Percentiles rank a stretch among this genome's conserved stretches.
Evolutionary conservation across 2,329 filamentous ascomycete species (phyloP).

Genomic region (Aspergillus oerlinghausenensis): DNA sequence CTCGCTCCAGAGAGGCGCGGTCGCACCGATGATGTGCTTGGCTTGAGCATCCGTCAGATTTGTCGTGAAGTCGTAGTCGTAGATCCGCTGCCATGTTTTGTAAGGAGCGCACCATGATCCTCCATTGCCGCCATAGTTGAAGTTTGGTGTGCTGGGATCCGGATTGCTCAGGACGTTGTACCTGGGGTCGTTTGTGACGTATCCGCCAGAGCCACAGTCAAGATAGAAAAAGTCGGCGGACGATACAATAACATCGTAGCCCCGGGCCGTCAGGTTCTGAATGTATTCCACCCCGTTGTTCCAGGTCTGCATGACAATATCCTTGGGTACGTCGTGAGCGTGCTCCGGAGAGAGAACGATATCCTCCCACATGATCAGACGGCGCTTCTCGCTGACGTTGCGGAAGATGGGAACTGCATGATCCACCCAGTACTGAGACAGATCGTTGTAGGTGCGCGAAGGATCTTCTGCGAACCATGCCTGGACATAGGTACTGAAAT

Average conservation of each 20-base stretch:
- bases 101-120: constrained; percentile 57
- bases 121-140: constrained; percentile 52
- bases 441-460: constrained; percentile 48
- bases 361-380: constrained; percentile 57
- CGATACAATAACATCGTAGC: constrained; percentile 55
- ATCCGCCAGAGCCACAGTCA: constrained; percentile 53
- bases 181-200: constrained; percentile 51
- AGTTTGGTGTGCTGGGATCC: constrained; percentile 41
- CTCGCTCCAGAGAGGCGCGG: constrained; percentile 51
- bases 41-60: constrained; percentile 46
- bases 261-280: constrained; percentile 45
- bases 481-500: constrained; percentile 48
- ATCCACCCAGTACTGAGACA: constrained; percentile 54
- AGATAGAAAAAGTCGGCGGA: constrained; percentile 54
- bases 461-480: constrained; percentile 50
- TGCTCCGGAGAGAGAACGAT: constrained; percentile 43
- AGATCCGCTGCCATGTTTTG: constrained; percentile 59
- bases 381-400: constrained; percentile 40
- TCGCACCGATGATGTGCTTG: constrained; percentile 49
- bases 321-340: constrained; percentile 46
- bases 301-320: constrained; percentile 53
- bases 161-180: constrained; percentile 54
- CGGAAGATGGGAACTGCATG: constrained; percentile 49
- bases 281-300: constrained; percentile 52
- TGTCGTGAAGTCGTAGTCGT: constrained; percentile 53